A percentile compares a stretch with the other conserved stretches of the same genome.
These are phyloP conservation scores for Penicillium sp. DNA, from an alignment of 2,329 filamentous ascomycete genomes.

Conservation along the genomic window DNA sequence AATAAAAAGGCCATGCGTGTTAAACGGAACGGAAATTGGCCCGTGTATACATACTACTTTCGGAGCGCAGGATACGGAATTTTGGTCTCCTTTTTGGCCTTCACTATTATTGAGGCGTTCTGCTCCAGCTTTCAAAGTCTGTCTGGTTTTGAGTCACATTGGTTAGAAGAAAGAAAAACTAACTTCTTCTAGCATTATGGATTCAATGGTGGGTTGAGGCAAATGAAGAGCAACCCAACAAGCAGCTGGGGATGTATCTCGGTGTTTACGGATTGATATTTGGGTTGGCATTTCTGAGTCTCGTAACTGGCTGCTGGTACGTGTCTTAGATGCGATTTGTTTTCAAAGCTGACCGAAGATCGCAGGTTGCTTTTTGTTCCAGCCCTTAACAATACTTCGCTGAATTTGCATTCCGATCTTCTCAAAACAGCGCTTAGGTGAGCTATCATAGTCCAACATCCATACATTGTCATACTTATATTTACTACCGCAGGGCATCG, in stretches of 20 bases:
- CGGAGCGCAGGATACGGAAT: background rate
- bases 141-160: background rate
- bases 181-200: constrained; percentile 10
- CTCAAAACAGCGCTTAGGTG: background rate
- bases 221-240: constrained; percentile 15
- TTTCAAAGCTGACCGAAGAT: background rate
- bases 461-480: background rate
- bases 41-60: constrained; percentile 2
- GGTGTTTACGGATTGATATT: constrained; percentile 13
- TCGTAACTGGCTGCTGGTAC: background rate
- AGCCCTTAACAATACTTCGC: background rate
- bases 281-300: constrained; percentile 4
- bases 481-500: background rate
- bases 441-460: background rate
- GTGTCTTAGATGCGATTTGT: background rate
- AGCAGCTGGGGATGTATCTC: constrained; percentile 10
- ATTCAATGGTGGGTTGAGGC: constrained; percentile 10
- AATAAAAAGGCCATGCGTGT: background rate
- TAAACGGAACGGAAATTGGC: background rate
- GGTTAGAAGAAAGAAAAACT: background rate
- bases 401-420: constrained; percentile 3
- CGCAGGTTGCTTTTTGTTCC: background rate
- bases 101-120: background rate
- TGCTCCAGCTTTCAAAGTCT: background rate
- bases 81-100: background rate